phyloP scores from a whole-genome alignment of 495 filamentous ascomycete genomes.

The Penicillium soppii region DNA sequence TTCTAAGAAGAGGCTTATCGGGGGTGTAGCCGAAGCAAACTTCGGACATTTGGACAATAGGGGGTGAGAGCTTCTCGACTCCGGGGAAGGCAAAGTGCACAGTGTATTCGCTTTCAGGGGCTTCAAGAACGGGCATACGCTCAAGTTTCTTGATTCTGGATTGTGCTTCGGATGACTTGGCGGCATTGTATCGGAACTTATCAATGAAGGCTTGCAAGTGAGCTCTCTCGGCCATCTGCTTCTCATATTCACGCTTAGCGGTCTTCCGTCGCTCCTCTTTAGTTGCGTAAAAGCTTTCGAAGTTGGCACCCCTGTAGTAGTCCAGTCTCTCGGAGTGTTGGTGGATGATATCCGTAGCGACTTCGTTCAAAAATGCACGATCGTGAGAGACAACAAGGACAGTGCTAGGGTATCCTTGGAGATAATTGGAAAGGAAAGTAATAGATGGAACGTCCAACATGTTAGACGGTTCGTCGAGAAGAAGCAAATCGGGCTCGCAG shows the following conservation, averaged over 20 bases:
- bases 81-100: constrained; percentile 98
- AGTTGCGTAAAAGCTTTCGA: constrained; percentile 95
- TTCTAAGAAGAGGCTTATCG: constrained; percentile 75
- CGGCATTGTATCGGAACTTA: constrained; percentile 99
- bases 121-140: constrained; percentile 87
- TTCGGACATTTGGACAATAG: constrained; percentile 94
- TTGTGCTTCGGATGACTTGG: constrained; percentile 97
- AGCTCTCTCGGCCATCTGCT: constrained; percentile 89
- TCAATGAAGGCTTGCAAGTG: constrained; percentile 97
- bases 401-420: constrained; percentile 90
- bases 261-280: constrained; percentile 96
- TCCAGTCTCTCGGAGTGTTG: constrained; percentile 96
- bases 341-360: constrained; percentile 99
- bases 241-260: constrained; percentile 96
- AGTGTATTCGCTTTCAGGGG: constrained; percentile 90
- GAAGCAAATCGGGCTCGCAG: constrained; percentile 93
- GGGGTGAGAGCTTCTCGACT: constrained; percentile 94
- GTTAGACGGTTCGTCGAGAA: constrained; percentile 98
- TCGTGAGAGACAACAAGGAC: constrained; percentile 98
- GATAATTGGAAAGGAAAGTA: constrained; percentile 95
- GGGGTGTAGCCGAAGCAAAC: constrained; percentile 88
- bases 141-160: constrained; percentile 99
- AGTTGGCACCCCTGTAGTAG: constrained; percentile 98
- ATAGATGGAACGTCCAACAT: constrained; percentile 99
- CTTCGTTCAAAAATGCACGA: constrained; percentile 97